Base-by-base conservation (phyloP, 768 basidiomycete species). In the Plicaturopsis crispa region DNA sequence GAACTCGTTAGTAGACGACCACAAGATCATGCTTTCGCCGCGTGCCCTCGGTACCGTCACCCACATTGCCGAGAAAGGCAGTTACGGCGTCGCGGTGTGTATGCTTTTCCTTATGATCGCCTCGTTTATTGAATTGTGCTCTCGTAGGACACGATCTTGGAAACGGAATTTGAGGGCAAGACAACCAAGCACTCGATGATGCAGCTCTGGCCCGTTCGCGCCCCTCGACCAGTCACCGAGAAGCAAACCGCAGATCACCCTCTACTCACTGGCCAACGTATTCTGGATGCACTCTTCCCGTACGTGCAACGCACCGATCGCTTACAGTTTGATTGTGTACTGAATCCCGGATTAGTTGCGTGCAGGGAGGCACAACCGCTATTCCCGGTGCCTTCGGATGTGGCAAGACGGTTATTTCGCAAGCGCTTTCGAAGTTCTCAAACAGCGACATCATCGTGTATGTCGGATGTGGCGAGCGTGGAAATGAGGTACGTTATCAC, bases 371-470 rank as follows among this genome's bases (percentile, higher is more conserved):
- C 31, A 96, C 91, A 8, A 96, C 91, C 2, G 90, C 91, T 43
- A 99, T 98, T 63, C 96, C 96, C 17, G 96, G 96, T 48, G 96
- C 96, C 49, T 99, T 99, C 61, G 96, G 96, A 54, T 97, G 93
- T 54, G 91, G 91, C 52, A 96, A 96, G 71, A 98, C 94, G 20
- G 96, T 99, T 52, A 99, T 99, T 53, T 97, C 92, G 19, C 88
- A 97, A 66, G 94, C 94, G 14, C 68, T 98, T 48, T 97, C 94
- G 42, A 99, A 99, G 61, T 99, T 79, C 65, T 99, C 96, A 19
- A 99, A 99, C 69, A 96, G 92, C 49, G 94, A 98, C 60, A 97
- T 98, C 52, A 97, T 99, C 57, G 80, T 99, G 49, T 99, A 99
- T 56, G 96, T 99, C 50, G 96, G 96, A 18, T 98, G 96, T 57